Evolutionary conservation across 495 filamentous ascomycete species (phyloP), one percentile per base, ranked within the genome.

Genomic region (Hypoxylon lienhwacheense): DNA sequence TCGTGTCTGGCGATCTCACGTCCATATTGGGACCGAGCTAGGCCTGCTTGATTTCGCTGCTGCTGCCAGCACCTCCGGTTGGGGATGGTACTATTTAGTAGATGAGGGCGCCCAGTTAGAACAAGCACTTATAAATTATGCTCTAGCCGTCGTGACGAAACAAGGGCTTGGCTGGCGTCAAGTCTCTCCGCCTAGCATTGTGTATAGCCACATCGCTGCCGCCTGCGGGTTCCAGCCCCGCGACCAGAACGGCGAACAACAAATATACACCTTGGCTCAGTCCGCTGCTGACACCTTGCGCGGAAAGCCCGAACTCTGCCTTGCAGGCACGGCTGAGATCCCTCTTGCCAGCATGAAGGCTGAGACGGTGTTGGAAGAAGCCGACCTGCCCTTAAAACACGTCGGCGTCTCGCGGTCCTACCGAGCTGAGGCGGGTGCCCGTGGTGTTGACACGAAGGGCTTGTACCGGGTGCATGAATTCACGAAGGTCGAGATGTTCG

Each of bases 381-480:
- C 66, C 3, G 75, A 84, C 0, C 71, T 96, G 0, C 95, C 93
- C 0, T 47, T 89, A 14, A 92, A 90, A 64, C 70, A 86, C 3
- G 89, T 93, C 4, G 93, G 87, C 5, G 82, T 86, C 1, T 95
- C 89, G 33, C 80, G 93, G 3, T 93, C 90, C 72, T 98, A 95
- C 66, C 85, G 93, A 36, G 93, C 93, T 11, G 93, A 98, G 70
- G 95, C 93, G 1, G 93, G 93, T 14, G 85, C 89, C 4, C 78
- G 93, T 14, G 93, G 93, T 24, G 83, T 82, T 16, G 89, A 95
- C 31, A 95, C 88, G 5, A 97, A 97, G 72, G 93, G 93, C 6
- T 77, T 98, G 5, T 98, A 97, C 72, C 85, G 93, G 8, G 93
- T 98, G n/a, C 93, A 97, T 73, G 93, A 98, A 68, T 98, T 98